Evolutionary conservation across 2,329 filamentous ascomycete genomes (phyloP).

Genomic region (Aspergillus hiratsukae): DNA sequence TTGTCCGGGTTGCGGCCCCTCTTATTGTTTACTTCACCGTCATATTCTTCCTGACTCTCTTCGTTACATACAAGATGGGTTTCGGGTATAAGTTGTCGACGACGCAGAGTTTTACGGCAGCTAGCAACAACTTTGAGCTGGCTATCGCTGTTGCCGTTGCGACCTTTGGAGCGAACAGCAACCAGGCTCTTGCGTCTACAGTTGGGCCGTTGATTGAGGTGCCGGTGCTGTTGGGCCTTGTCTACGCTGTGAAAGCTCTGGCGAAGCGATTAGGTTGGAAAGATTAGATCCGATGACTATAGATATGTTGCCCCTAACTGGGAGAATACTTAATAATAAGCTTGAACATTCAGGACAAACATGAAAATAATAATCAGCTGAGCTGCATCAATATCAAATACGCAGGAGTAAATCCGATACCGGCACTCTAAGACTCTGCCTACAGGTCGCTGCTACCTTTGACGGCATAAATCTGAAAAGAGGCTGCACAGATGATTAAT

Average conservation of each 20-base stretch:
- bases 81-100: slow-evolving; percentile 65
- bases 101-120: slow-evolving; percentile 81
- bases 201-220: slow-evolving; percentile 75
- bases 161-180: slow-evolving; percentile 69
- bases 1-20: slow-evolving; percentile 73
- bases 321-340: background rate
- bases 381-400: too few species aligned
- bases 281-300: slow-evolving; percentile 1
- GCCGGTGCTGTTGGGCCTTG: slow-evolving; percentile 69
- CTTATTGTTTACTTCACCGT: slow-evolving; percentile 73
- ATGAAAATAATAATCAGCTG: too few species aligned
- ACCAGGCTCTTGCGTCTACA: slow-evolving; percentile 40
- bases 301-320: too few species aligned
- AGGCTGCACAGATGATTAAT: slow-evolving; percentile 27
- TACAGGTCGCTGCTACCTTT: slow-evolving; percentile 23
- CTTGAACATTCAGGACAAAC: background rate
- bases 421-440: too few species aligned
- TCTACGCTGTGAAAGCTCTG: slow-evolving; percentile 59
- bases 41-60: slow-evolving; percentile 67
- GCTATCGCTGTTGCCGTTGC: slow-evolving; percentile 83
- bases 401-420: too few species aligned
- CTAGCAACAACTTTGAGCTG: slow-evolving; percentile 88
- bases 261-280: slow-evolving; percentile 15
- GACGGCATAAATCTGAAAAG: slow-evolving; percentile 50
- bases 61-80: slow-evolving; percentile 56